A percentile compares a stretch with the other conserved stretches of the same genome.
Conservation (phyloP, 345 rosid genomes). For the Hibiscus syriacus region DNA sequence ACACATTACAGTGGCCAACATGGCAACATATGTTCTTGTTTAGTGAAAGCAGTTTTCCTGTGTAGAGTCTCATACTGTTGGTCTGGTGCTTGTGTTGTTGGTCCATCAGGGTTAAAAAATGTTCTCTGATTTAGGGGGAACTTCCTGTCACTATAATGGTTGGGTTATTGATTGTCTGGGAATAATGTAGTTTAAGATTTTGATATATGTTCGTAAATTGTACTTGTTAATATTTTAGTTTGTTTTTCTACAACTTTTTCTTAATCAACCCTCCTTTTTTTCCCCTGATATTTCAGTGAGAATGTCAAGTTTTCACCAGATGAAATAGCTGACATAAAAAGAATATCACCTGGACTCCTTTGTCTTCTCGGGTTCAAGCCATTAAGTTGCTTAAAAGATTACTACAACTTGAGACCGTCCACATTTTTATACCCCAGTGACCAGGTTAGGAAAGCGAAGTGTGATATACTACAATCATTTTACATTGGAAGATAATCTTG, state of each 20-base stretch:
- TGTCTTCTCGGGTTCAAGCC: conserved; percentile 94
- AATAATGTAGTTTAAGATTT: neutral
- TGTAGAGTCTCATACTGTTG: neutral
- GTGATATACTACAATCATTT: neutral
- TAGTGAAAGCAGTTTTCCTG: neutral
- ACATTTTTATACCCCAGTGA: conserved; percentile 87
- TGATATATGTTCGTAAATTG: neutral
- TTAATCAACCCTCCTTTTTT: neutral
- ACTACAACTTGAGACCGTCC: conserved; percentile 89
- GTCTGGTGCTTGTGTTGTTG: neutral
- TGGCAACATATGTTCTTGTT: neutral
- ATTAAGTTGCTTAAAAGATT: conserved; percentile 77
- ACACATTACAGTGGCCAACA: neutral
- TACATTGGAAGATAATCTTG: conserved; percentile 2
- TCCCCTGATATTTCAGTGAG: conserved; percentile 36
- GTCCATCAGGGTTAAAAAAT: neutral
- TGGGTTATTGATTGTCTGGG: conserved; percentile 3
- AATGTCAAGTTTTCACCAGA: conserved; percentile 47
- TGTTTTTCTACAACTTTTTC: neutral
- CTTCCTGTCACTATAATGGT: neutral
- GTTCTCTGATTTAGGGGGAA: neutral
- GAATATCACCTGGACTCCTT: conserved; percentile 57
- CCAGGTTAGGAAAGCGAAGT: conserved; percentile 40
- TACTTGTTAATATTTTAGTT: neutral
- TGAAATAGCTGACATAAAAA: conserved; percentile 72